Percentiles rank a stretch among this genome's conserved stretches.
Evolutionary conservation across 495 filamentous ascomycete species (phyloP).

Genomic region (Cercophora newfieldiana): DNA sequence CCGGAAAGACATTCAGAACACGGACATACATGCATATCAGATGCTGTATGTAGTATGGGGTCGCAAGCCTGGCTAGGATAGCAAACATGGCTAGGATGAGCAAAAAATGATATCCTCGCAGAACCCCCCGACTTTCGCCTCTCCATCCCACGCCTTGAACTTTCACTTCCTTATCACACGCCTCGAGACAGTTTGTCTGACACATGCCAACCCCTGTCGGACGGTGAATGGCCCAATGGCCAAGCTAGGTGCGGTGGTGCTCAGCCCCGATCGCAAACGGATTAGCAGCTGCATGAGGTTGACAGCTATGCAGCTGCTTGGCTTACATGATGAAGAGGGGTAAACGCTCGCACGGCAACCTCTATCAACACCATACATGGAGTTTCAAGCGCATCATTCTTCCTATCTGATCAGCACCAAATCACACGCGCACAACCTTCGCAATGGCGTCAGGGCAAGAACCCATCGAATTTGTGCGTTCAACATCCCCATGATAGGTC

Average conservation of each 20-base stretch:
- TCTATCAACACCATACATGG: not conserved
- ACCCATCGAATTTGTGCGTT: not conserved
- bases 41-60: not conserved
- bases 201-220: not conserved
- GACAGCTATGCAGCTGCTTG: not conserved
- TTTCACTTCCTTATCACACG: too few relatives aligned
- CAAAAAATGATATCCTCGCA: too few relatives aligned
- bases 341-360: not conserved
- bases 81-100: too few relatives aligned
- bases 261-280: too few relatives aligned
- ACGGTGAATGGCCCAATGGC: not conserved
- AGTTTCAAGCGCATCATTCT: too few relatives aligned
- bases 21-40: not conserved
- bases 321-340: not conserved
- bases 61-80: not conserved
- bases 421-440: not conserved
- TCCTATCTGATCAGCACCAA: too few relatives aligned
- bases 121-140: too few relatives aligned
- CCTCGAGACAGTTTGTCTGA: too few relatives aligned
- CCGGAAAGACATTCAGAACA: not conserved
- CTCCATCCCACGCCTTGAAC: too few relatives aligned
- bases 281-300: too few relatives aligned
- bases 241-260: too few relatives aligned
- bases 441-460: not conserved
- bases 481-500: not conserved